Percentiles rank a stretch among this genome's conserved stretches.
Conservation (phyloP, 208 protist species). For the Angomonas deanei region DNA sequence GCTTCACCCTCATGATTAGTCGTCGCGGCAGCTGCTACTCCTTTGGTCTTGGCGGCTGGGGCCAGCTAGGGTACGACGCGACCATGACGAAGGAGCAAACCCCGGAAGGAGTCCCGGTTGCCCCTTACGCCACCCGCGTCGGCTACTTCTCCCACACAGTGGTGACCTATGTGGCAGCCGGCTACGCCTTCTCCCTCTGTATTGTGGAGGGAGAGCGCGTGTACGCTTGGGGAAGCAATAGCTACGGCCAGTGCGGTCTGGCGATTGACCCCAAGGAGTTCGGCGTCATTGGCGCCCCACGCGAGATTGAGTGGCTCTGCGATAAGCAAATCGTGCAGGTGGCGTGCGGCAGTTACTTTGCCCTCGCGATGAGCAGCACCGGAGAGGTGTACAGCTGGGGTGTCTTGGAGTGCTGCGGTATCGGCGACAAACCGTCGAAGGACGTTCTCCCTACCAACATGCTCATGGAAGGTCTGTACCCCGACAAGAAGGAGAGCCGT, state of each 20-base stretch:
- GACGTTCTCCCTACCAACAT: conserved; percentile 40
- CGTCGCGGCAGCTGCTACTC: conserved; percentile 58
- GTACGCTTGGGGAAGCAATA: conserved; percentile 82
- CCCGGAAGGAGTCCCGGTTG: conserved; percentile 55
- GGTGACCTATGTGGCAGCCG: conserved; percentile 46
- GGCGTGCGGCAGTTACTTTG: conserved; percentile 77
- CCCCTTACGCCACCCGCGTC: conserved; percentile 55
- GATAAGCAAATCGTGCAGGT: conserved; percentile 81
- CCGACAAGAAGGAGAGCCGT: conserved; percentile 22
- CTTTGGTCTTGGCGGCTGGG: conserved; percentile 73
- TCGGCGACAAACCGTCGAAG: conserved; percentile 42
- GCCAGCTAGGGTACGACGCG: conserved; percentile 66
- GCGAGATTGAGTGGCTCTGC: conserved; percentile 59
- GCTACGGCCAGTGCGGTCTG: conserved; percentile 72
- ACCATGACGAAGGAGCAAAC: conserved; percentile 42
- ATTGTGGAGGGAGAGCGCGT: conserved; percentile 70
- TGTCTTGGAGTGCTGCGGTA: conserved; percentile 72
- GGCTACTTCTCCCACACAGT: conserved; percentile 48
- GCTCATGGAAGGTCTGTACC: conserved; percentile 38
- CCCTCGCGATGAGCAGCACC: conserved; percentile 49
- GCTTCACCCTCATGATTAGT: conserved; percentile 72
- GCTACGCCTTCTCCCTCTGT: conserved; percentile 52
- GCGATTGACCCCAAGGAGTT: conserved; percentile 54
- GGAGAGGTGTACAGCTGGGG: conserved; percentile 83
- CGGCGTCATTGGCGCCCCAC: conserved; percentile 43